Evolutionary conservation across 805 yeast species (phyloP).

Genomic region (Jamesozyma gamospora): DNA sequence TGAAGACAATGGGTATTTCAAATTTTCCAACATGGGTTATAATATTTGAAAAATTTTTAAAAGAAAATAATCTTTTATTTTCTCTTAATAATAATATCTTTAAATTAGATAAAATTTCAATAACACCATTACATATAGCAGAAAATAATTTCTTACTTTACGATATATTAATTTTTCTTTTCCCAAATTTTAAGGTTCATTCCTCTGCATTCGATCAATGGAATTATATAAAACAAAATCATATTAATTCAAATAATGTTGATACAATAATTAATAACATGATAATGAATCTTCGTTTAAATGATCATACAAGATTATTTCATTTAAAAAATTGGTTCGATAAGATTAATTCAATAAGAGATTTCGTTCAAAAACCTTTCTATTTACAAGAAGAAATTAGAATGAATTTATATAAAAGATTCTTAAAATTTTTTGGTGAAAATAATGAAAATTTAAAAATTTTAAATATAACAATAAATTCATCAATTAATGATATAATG

Average conservation of each 20-base stretch:
- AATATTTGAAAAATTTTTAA: neutral
- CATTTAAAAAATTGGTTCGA: constrained; percentile 3
- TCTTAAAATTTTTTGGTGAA: neutral
- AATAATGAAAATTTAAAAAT: neutral
- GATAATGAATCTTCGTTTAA: neutral
- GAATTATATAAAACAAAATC: neutral
- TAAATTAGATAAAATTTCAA: too few species aligned
- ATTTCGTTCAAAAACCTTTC: neutral
- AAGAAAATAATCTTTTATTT: neutral
- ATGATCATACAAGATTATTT: neutral
- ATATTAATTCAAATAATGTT: neutral
- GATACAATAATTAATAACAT: neutral
- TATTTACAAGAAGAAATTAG: neutral
- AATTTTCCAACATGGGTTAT: neutral
- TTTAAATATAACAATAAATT: neutral
- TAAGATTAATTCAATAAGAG: neutral
- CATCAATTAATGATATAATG: neutral
- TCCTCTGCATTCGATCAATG: neutral
- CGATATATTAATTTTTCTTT: neutral
- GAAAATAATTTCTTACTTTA: neutral
- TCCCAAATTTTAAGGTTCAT: neutral
- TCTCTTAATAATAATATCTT: neutral
- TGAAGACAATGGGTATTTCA: neutral
- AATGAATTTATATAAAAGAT: neutral
- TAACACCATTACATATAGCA: neutral